Percentiles rank a stretch among this genome's conserved stretches.
Conservation (phyloP, 495 filamentous ascomycete genomes). For the Hypoxylon perforatum region DNA sequence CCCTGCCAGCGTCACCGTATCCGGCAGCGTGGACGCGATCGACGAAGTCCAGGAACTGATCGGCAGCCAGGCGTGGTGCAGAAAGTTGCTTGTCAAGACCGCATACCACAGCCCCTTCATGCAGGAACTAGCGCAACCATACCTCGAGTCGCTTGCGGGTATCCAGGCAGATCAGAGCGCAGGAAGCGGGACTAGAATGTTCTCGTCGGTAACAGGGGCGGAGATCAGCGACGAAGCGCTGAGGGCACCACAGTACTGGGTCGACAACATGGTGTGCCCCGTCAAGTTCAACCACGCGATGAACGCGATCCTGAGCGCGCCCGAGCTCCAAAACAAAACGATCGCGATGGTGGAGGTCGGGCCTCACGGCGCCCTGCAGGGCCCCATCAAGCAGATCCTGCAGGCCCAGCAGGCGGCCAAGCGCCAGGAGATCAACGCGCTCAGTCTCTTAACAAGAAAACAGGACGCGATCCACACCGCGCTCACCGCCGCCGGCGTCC, state of each 20-base stretch:
- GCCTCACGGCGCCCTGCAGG: conserved; percentile 65
- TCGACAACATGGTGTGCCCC: conserved; percentile 53
- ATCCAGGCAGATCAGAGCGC: conserved; percentile 20
- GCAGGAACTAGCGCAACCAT: conserved; percentile 51
- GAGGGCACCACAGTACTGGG: conserved; percentile 53
- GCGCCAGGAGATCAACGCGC: conserved; percentile 18
- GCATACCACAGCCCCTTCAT: conserved; percentile 62
- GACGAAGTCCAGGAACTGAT: conserved; percentile 39
- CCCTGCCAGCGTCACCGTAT: conserved; percentile 58
- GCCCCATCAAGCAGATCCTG: conserved; percentile 61
- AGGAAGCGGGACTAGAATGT: conserved; percentile 44
- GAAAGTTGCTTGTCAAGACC: conserved; percentile 50
- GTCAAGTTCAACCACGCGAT: conserved; percentile 54
- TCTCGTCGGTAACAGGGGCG: conserved; percentile 54
- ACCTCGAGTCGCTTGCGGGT: conserved; percentile 39
- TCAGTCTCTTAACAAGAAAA: conserved; percentile 43
- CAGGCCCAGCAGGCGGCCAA: conserved; percentile 17
- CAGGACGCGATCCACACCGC: conserved; percentile 45
- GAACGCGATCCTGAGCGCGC: conserved; percentile 22
- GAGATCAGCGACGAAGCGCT: conserved; percentile 41
- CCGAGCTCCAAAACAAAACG: conserved; percentile 24
- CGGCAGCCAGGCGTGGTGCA: conserved; percentile 46
- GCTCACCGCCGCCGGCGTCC: conserved; percentile 46
- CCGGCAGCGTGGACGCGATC: conserved; percentile 53
- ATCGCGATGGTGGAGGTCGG: conserved; percentile 63